Evolutionary conservation across 306 rosid genomes (phyloP), one percentile per base, ranked within the genome.

Genomic region (Casuarina cunninghamiana): DNA sequence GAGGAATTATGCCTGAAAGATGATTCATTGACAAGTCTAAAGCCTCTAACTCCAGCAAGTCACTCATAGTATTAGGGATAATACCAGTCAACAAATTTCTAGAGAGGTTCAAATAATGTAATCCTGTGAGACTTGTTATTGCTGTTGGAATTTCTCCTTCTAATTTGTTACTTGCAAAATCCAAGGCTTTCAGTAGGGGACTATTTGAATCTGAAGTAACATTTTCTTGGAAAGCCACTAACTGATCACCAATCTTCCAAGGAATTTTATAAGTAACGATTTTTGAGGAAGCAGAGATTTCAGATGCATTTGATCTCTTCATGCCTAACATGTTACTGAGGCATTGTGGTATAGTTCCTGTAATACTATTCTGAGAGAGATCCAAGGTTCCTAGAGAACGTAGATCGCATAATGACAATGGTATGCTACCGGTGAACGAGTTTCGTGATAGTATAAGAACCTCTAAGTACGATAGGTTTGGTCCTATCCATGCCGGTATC

Each of bases 91-190:
- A 51, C 53, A 4, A 50, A 74, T 81, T 82, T 6, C 71, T 21
- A 66, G 88, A 66, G 0, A 75, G 55, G 79, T 79, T 85, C 9
- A 85, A 68, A 21, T 21, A 21, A 21, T 21, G 26, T 51, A 79
- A 48, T 67, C 57, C 60, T 7, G 15, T 1, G 57, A 82, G 69
- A 35, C 11, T 5, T 0, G 77, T 78, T 3, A 78, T 68, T 5
- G 35, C 75, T 0, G 4, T 5, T 4, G 86, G 82, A 62, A 85
- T 85, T 7, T 51, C 58, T 3, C 88, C 86, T 0, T 0, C 32
- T 3, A 82, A 45, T 10, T 79, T 12, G 21, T 85, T 85, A 68
- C 75, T 79, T 5, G 86, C 82, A 11, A 85, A 15, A 72, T 85
- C 86, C 1, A 81, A 57, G 71, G 58, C 58, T 53, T 32, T 86